Evolutionary conservation across 352 stramenopile species (phyloP), one percentile per base, ranked within the genome.

Genomic region (Pythium myriotylum): DNA sequence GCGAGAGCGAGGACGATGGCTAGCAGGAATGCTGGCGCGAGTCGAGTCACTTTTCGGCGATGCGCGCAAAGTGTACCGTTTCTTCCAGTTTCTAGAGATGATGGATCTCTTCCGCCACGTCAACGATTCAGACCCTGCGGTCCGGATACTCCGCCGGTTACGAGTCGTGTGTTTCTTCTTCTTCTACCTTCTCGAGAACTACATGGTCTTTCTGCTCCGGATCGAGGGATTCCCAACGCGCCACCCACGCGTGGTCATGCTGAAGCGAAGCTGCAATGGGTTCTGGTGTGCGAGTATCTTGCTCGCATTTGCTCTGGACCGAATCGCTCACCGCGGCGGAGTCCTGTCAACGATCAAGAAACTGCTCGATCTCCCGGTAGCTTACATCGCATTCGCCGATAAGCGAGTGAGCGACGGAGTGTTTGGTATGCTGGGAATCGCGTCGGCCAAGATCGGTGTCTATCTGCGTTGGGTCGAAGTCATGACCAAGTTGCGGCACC

Each of bases 61-160:
- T 32, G 74, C 75, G 22, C 77, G 79, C 19, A 84, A 81, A 59
- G 73, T 85, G 24, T 86, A 83, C 51, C 79, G 79, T 14, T 65
- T 89, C 10, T 73, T 89, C 48, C 75, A 86, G 63, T 89, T 89
- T 46, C 41, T 89, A 22, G 79, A 89, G 58, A 86, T 89, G 79
- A 48, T 68, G 10, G 71, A 84, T 20, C 50, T 89, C 24, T 73
- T 77, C 12, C 76, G 77, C 22, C 68, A 74, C 16, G 77, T 86
- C 9, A 24, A 68, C 50, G 79, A 87, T 20, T 48, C 65, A 0
- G 23, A 72, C 4, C 26, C 46, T 3, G 24, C 17, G 12, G 65
- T 83, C 16, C 67, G 75, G 8, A 32, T 77, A 4, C 49, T 89
- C 10, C 77, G 77, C 6, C 62, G 67, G 20, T 51, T 84, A 32